Evolutionary conservation across 192 early-diverging fungal genomes (phyloP).

Genomic region (Entophlyctis luteolus): DNA sequence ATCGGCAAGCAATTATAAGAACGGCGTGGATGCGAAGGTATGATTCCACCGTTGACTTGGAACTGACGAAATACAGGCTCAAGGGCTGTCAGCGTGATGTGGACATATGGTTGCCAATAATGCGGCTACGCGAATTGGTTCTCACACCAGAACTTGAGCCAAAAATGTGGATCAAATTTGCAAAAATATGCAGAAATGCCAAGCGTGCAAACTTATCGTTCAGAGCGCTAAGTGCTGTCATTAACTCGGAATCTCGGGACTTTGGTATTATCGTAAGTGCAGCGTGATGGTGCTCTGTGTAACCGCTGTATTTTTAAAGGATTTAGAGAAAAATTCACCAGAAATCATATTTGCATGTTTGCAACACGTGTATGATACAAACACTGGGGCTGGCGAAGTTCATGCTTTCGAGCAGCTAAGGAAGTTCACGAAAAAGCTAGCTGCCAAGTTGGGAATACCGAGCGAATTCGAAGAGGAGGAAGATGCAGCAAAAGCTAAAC

Average conservation of each 20-base stretch:
- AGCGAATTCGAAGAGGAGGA: not conserved
- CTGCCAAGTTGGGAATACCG: conserved; percentile 26
- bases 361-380: conserved; percentile 70
- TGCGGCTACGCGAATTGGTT: conserved; percentile 75
- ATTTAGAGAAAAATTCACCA: conserved; percentile 37
- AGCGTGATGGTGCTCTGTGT: not conserved
- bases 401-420: conserved; percentile 63
- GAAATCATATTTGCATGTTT: conserved; percentile 76
- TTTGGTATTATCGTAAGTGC: conserved; percentile 18
- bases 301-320: not conserved
- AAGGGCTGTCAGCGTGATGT: conserved; percentile 73
- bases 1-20: conserved; percentile 59
- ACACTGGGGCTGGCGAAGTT: conserved; percentile 41
- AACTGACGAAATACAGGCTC: conserved; percentile 9
- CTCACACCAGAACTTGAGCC: conserved; percentile 76
- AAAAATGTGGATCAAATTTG: conserved; percentile 83
- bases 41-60: conserved; percentile 25
- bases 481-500: not conserved
- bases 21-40: conserved; percentile 66
- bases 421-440: conserved; percentile 61
- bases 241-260: conserved; percentile 51
- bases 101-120: conserved; percentile 78
- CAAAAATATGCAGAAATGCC: conserved; percentile 78
- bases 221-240: conserved; percentile 62
- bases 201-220: conserved; percentile 68